These are phyloP conservation scores for Phytophthora hybrid DNA, from an alignment of 352 stramenopile genomes.

Conservation along the genomic window DNA sequence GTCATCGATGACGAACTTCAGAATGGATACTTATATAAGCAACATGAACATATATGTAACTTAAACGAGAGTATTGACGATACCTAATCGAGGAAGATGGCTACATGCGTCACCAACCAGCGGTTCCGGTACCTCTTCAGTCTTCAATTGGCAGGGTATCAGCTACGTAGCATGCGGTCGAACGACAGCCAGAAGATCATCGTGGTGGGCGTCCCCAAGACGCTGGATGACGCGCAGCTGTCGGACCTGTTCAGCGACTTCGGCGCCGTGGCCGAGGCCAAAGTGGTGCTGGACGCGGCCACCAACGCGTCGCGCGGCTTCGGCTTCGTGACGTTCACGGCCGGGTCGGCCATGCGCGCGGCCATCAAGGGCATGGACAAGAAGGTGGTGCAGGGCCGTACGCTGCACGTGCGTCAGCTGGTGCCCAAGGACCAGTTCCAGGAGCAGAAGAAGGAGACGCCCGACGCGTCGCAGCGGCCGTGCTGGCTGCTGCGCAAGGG, in stretches of 20 bases:
- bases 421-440: conserved; percentile 80
- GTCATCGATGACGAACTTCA: background rate
- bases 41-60: background rate
- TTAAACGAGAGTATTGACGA: background rate
- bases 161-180: conserved; percentile 50
- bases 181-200: conserved; percentile 90
- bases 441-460: conserved; percentile 47
- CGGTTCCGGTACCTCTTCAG: background rate
- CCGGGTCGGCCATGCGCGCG: conserved; percentile 68
- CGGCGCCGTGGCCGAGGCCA: conserved; percentile 75
- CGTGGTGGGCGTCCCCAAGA: conserved; percentile 83
- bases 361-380: conserved; percentile 84
- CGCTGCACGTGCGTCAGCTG: conserved; percentile 78
- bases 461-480: conserved; percentile 53
- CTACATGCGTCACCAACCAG: background rate
- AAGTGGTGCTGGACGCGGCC: conserved; percentile 70
- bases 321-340: conserved; percentile 87
- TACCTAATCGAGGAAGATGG: background rate
- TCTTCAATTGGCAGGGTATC: background rate
- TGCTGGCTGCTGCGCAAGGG: conserved; percentile 84
- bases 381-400: conserved; percentile 73
- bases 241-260: conserved; percentile 80
- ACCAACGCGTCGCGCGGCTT: conserved; percentile 78
- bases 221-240: conserved; percentile 69
- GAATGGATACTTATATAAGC: background rate